Evolutionary conservation across 2,329 filamentous ascomycete species (phyloP).

Genomic region (Cercospora sojina): DNA sequence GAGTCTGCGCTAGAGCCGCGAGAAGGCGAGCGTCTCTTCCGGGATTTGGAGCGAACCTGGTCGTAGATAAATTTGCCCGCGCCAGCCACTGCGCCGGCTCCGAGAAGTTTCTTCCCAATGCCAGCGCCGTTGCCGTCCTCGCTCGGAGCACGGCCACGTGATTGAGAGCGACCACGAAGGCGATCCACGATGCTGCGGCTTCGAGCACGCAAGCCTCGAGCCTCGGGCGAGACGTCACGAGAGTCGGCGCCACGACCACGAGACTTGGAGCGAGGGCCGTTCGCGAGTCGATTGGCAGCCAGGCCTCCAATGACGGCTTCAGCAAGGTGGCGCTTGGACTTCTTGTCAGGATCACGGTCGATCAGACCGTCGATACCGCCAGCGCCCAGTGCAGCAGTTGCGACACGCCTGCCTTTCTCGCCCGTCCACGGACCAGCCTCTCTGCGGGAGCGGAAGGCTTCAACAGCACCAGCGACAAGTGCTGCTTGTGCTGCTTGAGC

Average conservation of each 20-base stretch:
- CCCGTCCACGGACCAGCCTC: constrained; percentile 87
- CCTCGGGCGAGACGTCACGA: constrained; percentile 42
- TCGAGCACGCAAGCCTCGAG: constrained; percentile 56
- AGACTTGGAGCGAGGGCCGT: constrained; percentile 71
- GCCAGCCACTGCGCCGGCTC: constrained; percentile 51
- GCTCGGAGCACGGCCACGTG: constrained; percentile 42
- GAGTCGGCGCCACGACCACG: constrained; percentile 45
- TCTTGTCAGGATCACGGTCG: constrained; percentile 66
- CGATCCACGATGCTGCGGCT: constrained; percentile 58
- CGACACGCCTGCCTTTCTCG: constrained; percentile 84
- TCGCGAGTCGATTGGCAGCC: constrained; percentile 79
- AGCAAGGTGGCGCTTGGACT: constrained; percentile 75
- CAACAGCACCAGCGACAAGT: constrained; percentile 82
- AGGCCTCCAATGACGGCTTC: constrained; percentile 88
- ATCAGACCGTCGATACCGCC: constrained; percentile 80
- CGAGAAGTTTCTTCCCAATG: constrained; percentile 51
- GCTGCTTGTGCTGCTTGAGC: constrained; percentile 86
- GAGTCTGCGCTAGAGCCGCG: constrained; percentile 51
- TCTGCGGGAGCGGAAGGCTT: constrained; percentile 87
- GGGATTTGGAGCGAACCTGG: constrained; percentile 56
- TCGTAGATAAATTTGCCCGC: constrained; percentile 55
- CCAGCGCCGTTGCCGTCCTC: constrained; percentile 44
- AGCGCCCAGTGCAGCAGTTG: constrained; percentile 82
- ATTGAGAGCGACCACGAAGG: constrained; percentile 52
- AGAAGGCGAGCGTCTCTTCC: constrained; percentile 48